phyloP scores from a whole-genome alignment of 1,284 basidiomycete species.

The Microbotryum saponariae region DNA sequence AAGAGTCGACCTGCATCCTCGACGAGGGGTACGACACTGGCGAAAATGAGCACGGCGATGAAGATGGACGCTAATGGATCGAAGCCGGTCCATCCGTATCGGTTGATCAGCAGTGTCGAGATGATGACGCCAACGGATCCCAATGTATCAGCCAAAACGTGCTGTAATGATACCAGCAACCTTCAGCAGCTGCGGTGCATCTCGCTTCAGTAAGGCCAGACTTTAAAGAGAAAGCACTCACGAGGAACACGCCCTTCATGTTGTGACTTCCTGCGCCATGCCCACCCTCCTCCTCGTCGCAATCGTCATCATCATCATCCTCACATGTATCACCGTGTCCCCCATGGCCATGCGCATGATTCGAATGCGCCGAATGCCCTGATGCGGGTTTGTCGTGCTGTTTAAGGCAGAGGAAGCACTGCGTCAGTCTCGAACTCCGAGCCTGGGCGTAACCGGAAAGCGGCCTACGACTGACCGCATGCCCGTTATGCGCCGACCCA shows the following conservation, averaged over 20 bases:
- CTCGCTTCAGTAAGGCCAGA: not conserved
- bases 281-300: slow-evolving; percentile 37
- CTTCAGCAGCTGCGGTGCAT: not conserved
- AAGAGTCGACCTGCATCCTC: slow-evolving; percentile 85
- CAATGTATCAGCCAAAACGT: slow-evolving; percentile 48
- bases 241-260: slow-evolving; percentile 98
- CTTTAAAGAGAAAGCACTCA: slow-evolving; percentile 43
- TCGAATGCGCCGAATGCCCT: slow-evolving; percentile 8
- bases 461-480: slow-evolving; percentile 1
- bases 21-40: slow-evolving; percentile 88
- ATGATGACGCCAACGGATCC: slow-evolving; percentile 98
- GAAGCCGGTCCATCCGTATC: slow-evolving; percentile 99
- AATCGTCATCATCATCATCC: slow-evolving; percentile 50
- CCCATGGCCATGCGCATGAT: slow-evolving; percentile 27
- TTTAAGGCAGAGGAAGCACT: too few species aligned
- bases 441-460: too few species aligned
- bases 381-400: too few species aligned
- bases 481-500: slow-evolving; percentile 8
- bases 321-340: slow-evolving; percentile 32
- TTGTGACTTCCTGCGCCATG: slow-evolving; percentile 76
- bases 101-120: slow-evolving; percentile 88
- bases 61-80: slow-evolving; percentile 97
- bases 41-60: slow-evolving; percentile 90
- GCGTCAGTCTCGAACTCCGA: too few species aligned
- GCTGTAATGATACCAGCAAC: slow-evolving; percentile 29